These are phyloP conservation scores for Porpolomopsis calyptriformis DNA, from an alignment of 768 basidiomycete species.

Conservation along the genomic window DNA sequence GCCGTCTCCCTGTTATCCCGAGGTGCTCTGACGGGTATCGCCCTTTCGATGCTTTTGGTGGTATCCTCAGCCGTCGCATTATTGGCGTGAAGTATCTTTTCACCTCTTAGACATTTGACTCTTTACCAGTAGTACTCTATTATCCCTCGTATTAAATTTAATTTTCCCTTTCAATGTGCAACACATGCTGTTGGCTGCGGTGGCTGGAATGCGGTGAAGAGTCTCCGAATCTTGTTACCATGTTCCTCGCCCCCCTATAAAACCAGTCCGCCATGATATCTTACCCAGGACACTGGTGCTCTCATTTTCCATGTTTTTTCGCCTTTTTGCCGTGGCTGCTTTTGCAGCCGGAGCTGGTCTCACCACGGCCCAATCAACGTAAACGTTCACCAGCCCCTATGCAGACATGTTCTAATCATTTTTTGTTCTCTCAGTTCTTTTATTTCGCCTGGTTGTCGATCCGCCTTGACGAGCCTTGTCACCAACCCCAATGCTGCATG, in stretches of 20 bases:
- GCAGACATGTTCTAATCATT: not conserved
- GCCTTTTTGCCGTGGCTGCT: not conserved
- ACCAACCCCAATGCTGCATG: conserved; percentile 38
- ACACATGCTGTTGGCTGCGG: too few species aligned
- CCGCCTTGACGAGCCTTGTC: conserved; percentile 35
- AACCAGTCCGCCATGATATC: not conserved
- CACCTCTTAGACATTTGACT: too few species aligned
- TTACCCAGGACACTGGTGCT: not conserved
- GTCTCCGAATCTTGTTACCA: not conserved
- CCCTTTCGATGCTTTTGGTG: not conserved
- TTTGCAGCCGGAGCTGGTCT: not conserved
- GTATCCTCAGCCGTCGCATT: not conserved
- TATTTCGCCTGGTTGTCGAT: conserved; percentile 40
- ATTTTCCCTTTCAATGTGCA: too few species aligned
- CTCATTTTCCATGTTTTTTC: not conserved
- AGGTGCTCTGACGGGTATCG: not conserved
- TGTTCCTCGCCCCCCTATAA: not conserved
- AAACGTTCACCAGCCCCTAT: not conserved
- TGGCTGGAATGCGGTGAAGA: too few species aligned
- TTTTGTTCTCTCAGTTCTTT: not conserved
- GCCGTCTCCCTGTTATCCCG: not conserved
- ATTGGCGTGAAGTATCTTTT: not conserved
- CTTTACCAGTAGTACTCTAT: too few species aligned
- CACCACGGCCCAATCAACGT: not conserved
- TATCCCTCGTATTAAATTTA: too few species aligned